A percentile compares a stretch with the other conserved stretches of the same genome.
Evolutionary conservation across 768 basidiomycete genomes (phyloP).

Genomic region (Phylloporus scabripes): DNA sequence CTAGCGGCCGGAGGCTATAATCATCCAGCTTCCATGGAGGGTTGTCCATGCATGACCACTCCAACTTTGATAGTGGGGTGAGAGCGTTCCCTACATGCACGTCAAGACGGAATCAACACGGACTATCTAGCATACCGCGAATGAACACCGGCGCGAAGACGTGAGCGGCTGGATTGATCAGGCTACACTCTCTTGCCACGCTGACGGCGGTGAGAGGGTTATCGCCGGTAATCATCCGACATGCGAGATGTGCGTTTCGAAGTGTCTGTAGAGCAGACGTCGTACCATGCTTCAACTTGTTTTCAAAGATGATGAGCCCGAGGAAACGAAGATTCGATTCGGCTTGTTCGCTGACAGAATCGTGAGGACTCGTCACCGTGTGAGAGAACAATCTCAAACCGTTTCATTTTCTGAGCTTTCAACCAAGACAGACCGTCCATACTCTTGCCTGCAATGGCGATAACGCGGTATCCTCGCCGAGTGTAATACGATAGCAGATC

Average conservation of each 20-base stretch:
- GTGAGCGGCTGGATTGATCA: slow-evolving; percentile 84
- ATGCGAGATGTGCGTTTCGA: slow-evolving; percentile 84
- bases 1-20: slow-evolving; percentile 78
- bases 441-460: slow-evolving; percentile 95
- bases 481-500: slow-evolving; percentile 97
- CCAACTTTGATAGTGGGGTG: slow-evolving; percentile 55
- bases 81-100: slow-evolving; percentile 44
- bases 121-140: slow-evolving; percentile 43
- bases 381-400: slow-evolving; percentile 42
- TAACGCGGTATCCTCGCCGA: slow-evolving; percentile 93
- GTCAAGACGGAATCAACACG: not conserved
- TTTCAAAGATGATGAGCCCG: slow-evolving; percentile 96
- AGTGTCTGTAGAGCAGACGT: slow-evolving; percentile 85
- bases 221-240: slow-evolving; percentile 98
- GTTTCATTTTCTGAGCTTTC: slow-evolving; percentile 93
- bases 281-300: slow-evolving; percentile 91
- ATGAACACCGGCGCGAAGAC: slow-evolving; percentile 82
- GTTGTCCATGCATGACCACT: slow-evolving; percentile 94
- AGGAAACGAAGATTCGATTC: slow-evolving; percentile 88
- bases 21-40: slow-evolving; percentile 76
- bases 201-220: slow-evolving; percentile 96
- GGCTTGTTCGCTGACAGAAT: slow-evolving; percentile 72
- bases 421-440: slow-evolving; percentile 93
- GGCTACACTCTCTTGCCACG: slow-evolving; percentile 88
- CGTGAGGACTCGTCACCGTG: slow-evolving; percentile 5